Conservation (phyloP, 805 yeast species). For the Nematodospora valgi region DNA sequence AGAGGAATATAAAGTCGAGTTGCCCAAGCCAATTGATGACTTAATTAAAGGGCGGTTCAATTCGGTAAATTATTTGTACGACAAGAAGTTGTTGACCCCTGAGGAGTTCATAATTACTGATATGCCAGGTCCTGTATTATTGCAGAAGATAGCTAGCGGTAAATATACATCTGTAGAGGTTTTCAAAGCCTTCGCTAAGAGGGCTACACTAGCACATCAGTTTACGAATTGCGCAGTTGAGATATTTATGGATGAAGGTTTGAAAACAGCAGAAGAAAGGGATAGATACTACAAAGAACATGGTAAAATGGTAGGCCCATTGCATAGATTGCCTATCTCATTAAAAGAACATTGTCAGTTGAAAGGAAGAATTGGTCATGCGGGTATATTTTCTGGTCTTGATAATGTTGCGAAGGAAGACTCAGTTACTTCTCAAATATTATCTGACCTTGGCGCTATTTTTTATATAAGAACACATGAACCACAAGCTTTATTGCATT, state of each 20-base stretch:
- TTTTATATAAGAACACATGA: slow-evolving; percentile 41
- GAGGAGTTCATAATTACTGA: slow-evolving; percentile 38
- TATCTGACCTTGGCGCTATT: slow-evolving; percentile 40
- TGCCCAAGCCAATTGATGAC: slow-evolving; percentile 30
- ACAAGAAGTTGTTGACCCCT: slow-evolving; percentile 28
- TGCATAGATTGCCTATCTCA: slow-evolving; percentile 60
- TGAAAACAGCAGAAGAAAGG: slow-evolving; percentile 46
- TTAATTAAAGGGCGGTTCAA: slow-evolving; percentile 32
- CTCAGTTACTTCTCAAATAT: slow-evolving; percentile 27
- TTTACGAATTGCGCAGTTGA: slow-evolving; percentile 42
- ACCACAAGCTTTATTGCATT: slow-evolving; percentile 44
- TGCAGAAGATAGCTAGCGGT: slow-evolving; percentile 28
- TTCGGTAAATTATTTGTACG: slow-evolving; percentile 32
- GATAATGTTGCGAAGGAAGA: slow-evolving; percentile 26
- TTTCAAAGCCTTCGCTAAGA: slow-evolving; percentile 38
- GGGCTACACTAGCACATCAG: slow-evolving; percentile 37
- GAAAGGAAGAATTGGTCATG: slow-evolving; percentile 34
- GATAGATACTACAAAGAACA: slow-evolving; percentile 47
- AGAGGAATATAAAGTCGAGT: slow-evolving; percentile 27
- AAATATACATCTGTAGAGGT: slow-evolving; percentile 33
- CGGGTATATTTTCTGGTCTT: slow-evolving; percentile 33
- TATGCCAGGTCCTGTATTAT: slow-evolving; percentile 24
- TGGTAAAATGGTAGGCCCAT: slow-evolving; percentile 54
- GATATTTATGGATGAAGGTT: slow-evolving; percentile 39
- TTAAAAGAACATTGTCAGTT: slow-evolving; percentile 48